phyloP scores from a whole-genome alignment of 108 stramenopile species.

The Chaetoceros muelleri region DNA sequence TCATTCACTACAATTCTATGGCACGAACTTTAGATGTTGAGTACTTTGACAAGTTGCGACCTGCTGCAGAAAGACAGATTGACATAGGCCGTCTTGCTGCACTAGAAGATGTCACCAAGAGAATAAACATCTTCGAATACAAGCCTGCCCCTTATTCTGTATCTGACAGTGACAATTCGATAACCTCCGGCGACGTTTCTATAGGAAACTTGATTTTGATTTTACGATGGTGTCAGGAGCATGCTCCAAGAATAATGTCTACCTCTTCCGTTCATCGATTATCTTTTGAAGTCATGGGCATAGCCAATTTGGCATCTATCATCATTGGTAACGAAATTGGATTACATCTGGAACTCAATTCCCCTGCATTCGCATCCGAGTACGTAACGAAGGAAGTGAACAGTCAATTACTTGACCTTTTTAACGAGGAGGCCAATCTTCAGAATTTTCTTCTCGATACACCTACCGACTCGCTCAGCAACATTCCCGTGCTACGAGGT shows the following conservation, averaged over 20 bases:
- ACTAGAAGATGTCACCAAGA: slow-evolving; percentile 38
- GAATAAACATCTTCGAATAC: slow-evolving; percentile 21
- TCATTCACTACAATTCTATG: slow-evolving; percentile 28
- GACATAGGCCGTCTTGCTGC: slow-evolving; percentile 35
- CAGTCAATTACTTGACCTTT: slow-evolving; percentile 51
- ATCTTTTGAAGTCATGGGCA: slow-evolving; percentile 7
- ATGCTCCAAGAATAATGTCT: too few species aligned
- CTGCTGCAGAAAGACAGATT: slow-evolving; percentile 13
- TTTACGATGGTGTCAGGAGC: slow-evolving; percentile 52
- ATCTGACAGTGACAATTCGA: slow-evolving; percentile 18
- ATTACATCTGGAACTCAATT: slow-evolving; percentile 30
- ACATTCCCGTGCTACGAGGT: neutral
- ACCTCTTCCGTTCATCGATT: neutral
- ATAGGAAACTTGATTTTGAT: slow-evolving; percentile 47
- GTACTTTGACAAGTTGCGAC: slow-evolving; percentile 12
- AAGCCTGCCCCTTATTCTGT: slow-evolving; percentile 36
- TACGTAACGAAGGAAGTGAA: slow-evolving; percentile 17
- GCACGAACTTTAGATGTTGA: slow-evolving; percentile 27
- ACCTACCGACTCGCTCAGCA: neutral
- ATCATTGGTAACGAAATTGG: slow-evolving; percentile 43
- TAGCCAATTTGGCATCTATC: slow-evolving; percentile 38
- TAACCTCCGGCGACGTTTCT: slow-evolving; percentile 7
- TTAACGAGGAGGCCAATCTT: slow-evolving; percentile 16
- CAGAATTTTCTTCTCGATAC: neutral
- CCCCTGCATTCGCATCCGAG: neutral